Percentiles rank a stretch among this genome's conserved stretches.
phyloP scores from a whole-genome alignment of 768 basidiomycete species.

The Termitomyces eurrhizus region DNA sequence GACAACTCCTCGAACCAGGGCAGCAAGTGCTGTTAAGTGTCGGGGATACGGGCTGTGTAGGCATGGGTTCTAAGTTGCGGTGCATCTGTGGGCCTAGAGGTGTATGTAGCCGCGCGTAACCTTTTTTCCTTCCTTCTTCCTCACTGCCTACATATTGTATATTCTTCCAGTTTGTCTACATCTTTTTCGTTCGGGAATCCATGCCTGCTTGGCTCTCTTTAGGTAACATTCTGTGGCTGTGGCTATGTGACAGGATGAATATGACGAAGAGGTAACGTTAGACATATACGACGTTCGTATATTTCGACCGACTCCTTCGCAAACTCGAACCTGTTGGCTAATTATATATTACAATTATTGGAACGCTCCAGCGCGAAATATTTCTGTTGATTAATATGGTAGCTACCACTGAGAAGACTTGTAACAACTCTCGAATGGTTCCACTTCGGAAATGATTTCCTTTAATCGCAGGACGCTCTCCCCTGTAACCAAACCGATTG shows the following conservation, averaged over 20 bases:
- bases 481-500: not conserved
- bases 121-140: conserved; percentile 13
- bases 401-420: not conserved
- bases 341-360: not conserved
- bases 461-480: not conserved
- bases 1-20: conserved; percentile 55
- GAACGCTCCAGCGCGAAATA: not conserved
- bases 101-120: conserved; percentile 16
- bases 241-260: not conserved
- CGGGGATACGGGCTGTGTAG: conserved; percentile 2
- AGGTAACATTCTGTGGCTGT: not conserved
- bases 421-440: not conserved
- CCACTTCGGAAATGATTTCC: not conserved
- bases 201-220: not conserved
- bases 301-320: not conserved
- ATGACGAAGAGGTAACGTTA: not conserved
- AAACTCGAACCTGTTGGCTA: not conserved
- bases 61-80: conserved; percentile 17
- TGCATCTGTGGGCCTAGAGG: conserved; percentile 18
- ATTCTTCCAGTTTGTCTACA: conserved; percentile 15
- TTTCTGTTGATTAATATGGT: not conserved
- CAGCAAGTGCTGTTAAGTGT: conserved; percentile 58
- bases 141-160: conserved; percentile 19
- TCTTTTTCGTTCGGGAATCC: conserved; percentile 10
- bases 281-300: not conserved